These are phyloP conservation scores for Durotheca rogersii DNA, from an alignment of 495 filamentous ascomycete genomes.

Conservation along the genomic window DNA sequence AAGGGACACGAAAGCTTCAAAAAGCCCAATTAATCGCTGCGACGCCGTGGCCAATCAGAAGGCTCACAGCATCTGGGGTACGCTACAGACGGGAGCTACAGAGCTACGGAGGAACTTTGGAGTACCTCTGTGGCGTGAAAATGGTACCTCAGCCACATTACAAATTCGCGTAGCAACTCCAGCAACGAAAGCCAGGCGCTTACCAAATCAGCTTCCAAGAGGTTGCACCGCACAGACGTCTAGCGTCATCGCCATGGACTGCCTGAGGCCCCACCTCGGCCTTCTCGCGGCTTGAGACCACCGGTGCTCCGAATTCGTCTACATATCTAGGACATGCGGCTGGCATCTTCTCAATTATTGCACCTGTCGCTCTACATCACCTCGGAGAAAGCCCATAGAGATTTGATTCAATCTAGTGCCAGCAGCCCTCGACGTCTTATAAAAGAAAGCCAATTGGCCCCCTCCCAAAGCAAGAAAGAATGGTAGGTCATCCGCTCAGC, in stretches of 20 bases:
- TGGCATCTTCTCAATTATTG: not conserved
- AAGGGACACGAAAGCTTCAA: conserved; percentile 41
- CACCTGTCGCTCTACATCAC: not conserved
- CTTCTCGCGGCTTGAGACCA: conserved; percentile 6
- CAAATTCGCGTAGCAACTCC: conserved; percentile 1
- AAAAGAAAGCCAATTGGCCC: too few species aligned
- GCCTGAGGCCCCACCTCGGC: conserved; percentile 16
- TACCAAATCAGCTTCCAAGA: not conserved
- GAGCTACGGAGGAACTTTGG: too few species aligned
- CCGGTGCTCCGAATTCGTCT: conserved; percentile 20
- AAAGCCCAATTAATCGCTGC: conserved; percentile 5
- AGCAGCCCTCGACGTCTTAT: too few species aligned
- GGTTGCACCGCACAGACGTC: not conserved
- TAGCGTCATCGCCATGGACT: conserved; percentile 5
- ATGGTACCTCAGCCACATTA: conserved; percentile 32
- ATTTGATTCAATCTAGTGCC: too few species aligned
- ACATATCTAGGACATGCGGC: not conserved
- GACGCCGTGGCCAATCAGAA: conserved; percentile 29
- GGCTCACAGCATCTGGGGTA: not conserved
- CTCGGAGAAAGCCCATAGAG: not conserved
- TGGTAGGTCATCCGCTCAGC: conserved; percentile 12
- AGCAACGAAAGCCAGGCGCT: not conserved
- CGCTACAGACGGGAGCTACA: conserved; percentile 15
- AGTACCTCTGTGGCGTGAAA: too few species aligned
- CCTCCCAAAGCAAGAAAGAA: conserved; percentile 4